Evolutionary conservation across 2,329 filamentous ascomycete species (phyloP).

Genomic region (Botrytis hyacinthi): DNA sequence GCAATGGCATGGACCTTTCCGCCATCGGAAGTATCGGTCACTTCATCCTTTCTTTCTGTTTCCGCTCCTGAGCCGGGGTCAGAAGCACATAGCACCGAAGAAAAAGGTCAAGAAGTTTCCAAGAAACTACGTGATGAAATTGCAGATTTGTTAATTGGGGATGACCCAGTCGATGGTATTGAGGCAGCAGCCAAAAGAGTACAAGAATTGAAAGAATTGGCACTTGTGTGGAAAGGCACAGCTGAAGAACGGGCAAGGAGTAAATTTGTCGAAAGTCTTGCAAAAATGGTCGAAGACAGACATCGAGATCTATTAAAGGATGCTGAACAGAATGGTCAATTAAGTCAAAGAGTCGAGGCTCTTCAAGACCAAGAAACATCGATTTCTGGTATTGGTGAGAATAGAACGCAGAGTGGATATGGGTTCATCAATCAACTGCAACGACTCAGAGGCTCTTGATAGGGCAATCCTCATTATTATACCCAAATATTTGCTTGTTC

Average conservation of each 20-base stretch:
- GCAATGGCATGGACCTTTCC: conserved; percentile 95
- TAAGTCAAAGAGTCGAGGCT: conserved; percentile 32
- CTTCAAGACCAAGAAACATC: conserved; percentile 29
- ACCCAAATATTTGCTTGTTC: neutral
- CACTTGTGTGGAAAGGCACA: conserved; percentile 89
- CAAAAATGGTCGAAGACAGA: conserved; percentile 78
- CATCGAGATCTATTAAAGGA: conserved; percentile 39
- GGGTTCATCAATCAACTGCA: conserved; percentile 41
- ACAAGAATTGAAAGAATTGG: conserved; percentile 72
- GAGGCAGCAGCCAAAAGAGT: conserved; percentile 72
- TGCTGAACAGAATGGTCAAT: conserved; percentile 33
- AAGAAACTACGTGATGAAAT: conserved; percentile 71
- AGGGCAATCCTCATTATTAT: conserved; percentile 1
- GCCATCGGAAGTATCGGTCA: conserved; percentile 79
- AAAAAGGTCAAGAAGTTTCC: conserved; percentile 82
- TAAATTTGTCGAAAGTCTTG: conserved; percentile 78
- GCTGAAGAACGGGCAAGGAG: conserved; percentile 84
- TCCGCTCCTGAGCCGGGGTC: conserved; percentile 75
- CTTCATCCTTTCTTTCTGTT: conserved; percentile 84
- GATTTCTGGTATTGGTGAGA: conserved; percentile 25
- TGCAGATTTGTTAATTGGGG: conserved; percentile 58
- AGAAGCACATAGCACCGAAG: conserved; percentile 69
- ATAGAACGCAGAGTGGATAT: conserved; percentile 35
- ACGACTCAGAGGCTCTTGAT: conserved; percentile 38
- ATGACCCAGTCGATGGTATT: conserved; percentile 63